A percentile compares a stretch with the other conserved stretches of the same genome.
These are phyloP conservation scores for Glutinoglossum americanum DNA, from an alignment of 495 filamentous ascomycete genomes.

Conservation along the genomic window DNA sequence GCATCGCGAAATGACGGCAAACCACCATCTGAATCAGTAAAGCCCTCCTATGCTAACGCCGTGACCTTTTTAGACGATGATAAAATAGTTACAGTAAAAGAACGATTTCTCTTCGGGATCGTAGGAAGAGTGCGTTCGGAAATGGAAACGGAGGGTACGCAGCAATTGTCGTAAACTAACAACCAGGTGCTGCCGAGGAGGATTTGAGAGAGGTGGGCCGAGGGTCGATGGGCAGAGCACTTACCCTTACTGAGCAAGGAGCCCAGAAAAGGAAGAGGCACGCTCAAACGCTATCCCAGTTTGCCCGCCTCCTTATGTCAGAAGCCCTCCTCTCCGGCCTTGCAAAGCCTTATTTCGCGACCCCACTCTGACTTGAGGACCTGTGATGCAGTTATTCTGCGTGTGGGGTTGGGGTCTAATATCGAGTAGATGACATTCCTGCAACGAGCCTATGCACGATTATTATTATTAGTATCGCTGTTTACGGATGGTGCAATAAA, in stretches of 20 bases:
- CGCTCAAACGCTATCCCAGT: neutral
- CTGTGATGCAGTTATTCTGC: conserved; percentile 87
- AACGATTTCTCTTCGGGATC: neutral
- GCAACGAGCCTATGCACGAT: conserved; percentile 69
- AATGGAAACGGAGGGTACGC: neutral
- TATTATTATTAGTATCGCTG: neutral
- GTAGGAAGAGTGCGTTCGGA: neutral
- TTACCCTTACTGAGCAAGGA: neutral
- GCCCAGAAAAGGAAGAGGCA: neutral
- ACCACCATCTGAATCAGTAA: neutral
- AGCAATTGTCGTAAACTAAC: neutral
- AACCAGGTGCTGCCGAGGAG: neutral
- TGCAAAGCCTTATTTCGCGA: conserved; percentile 87
- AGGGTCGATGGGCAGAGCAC: neutral
- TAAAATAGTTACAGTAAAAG: neutral
- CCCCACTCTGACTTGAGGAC: conserved; percentile 98
- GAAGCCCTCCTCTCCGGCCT: conserved; percentile 81
- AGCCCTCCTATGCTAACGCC: neutral
- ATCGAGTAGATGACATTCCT: conserved; percentile 98
- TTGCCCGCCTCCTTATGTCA: conserved; percentile 13
- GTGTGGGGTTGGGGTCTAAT: conserved; percentile 77
- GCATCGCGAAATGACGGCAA: neutral
- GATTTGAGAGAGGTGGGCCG: neutral
- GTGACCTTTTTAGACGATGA: neutral
- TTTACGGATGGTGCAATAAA: neutral